Evolutionary conservation across 441 rosid genomes (phyloP).

Genomic region (Capsella rubella): DNA sequence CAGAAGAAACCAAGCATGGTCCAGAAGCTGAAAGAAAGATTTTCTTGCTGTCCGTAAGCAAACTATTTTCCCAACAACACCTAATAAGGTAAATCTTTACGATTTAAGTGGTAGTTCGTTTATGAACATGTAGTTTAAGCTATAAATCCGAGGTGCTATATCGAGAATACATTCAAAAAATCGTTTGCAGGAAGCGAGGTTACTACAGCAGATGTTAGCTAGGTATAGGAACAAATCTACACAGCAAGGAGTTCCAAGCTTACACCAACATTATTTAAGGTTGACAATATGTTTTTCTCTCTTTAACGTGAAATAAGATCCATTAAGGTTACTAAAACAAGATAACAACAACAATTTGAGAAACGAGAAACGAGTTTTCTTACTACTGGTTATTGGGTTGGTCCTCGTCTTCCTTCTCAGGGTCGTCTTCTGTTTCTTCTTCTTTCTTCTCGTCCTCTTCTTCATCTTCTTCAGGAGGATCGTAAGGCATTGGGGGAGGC

Average conservation of each 20-base stretch:
- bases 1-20: not conserved
- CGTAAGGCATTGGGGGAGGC: conserved; percentile 1
- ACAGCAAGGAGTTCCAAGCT: not conserved
- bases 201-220: no score
- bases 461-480: conserved; percentile 1
- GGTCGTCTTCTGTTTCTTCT: not conserved
- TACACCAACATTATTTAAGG: not conserved
- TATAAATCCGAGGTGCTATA: no score
- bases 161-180: no score
- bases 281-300: not conserved
- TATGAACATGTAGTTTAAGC: no score
- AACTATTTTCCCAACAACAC: not conserved
- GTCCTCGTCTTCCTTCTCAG: not conserved
- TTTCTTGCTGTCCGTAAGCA: not conserved
- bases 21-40: not conserved
- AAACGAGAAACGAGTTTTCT: not conserved
- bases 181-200: no score
- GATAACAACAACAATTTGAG: not conserved
- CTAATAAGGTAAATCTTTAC: not conserved
- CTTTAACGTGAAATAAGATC: not conserved
- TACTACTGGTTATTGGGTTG: not conserved
- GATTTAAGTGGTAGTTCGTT: no score
- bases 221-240: not conserved
- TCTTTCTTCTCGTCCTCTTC: conserved; percentile 11
- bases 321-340: not conserved